Conservation (phyloP, 129 eudicot genomes). For the Mikania micrantha region DNA sequence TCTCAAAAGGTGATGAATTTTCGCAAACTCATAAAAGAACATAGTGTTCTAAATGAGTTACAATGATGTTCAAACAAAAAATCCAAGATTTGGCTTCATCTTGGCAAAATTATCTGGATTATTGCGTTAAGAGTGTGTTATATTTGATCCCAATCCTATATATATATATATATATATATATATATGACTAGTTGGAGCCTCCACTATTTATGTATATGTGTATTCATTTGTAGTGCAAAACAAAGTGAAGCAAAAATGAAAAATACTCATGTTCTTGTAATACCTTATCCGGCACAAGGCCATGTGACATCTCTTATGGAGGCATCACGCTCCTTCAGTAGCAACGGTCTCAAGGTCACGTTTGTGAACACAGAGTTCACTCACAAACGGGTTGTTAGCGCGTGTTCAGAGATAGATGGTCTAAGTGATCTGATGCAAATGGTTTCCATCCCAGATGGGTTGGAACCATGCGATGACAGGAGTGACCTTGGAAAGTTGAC, state of each 20-base stretch:
- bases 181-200: background rate
- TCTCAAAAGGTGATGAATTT: too few relatives aligned
- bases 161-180: too few relatives aligned
- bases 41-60: too few relatives aligned
- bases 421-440: background rate
- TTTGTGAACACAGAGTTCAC: constrained; percentile 3
- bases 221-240: background rate
- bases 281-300: constrained; percentile 3
- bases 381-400: constrained; percentile 25
- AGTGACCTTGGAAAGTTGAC: constrained; percentile 26
- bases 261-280: constrained; percentile 19
- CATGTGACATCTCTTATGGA: background rate
- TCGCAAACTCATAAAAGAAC: too few relatives aligned
- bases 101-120: too few relatives aligned
- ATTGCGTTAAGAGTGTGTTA: too few relatives aligned
- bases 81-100: too few relatives aligned
- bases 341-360: background rate
- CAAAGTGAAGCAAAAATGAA: background rate
- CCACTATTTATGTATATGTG: background rate
- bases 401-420: constrained; percentile 11
- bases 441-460: constrained; percentile 45
- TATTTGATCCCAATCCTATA: too few relatives aligned
- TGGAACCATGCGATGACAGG: constrained; percentile 41
- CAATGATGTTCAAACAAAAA: too few relatives aligned
- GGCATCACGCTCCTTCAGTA: background rate